phyloP scores from a whole-genome alignment of 2,329 filamentous ascomycete genomes.

The Didymosphaeria variabile region DNA sequence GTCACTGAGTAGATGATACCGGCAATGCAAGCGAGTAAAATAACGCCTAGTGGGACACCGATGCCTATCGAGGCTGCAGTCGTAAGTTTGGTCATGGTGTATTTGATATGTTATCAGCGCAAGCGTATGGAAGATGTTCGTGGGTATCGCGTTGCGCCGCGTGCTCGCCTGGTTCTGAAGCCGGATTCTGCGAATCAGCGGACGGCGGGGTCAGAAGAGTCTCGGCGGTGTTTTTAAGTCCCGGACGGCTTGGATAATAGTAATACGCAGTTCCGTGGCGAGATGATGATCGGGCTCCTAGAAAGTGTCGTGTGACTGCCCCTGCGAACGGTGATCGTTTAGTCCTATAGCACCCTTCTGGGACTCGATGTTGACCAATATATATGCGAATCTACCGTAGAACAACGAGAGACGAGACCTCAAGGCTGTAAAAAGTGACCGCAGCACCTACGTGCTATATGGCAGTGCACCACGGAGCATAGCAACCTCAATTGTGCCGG shows the following conservation, averaged over 20 bases:
- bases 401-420: too few relatives aligned
- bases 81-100: constrained; percentile 14
- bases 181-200: neutral
- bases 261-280: neutral
- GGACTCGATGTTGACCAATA: neutral
- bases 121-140: neutral
- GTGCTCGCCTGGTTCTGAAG: neutral
- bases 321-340: neutral
- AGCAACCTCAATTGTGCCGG: neutral
- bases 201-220: neutral
- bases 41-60: constrained; percentile 25
- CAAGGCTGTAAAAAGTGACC: neutral
- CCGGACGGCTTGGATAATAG: neutral
- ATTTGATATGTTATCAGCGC: neutral
- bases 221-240: neutral
- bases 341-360: neutral
- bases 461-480: neutral
- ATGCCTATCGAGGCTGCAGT: constrained; percentile 27
- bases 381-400: neutral
- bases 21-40: constrained; percentile 34
- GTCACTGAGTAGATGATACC: constrained; percentile 20
- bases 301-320: neutral
- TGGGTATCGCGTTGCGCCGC: neutral
- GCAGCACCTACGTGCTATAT: neutral
- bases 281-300: neutral